Evolutionary conservation across 345 rosid species (phyloP).

Genomic region (Moricandia moricandioides): DNA sequence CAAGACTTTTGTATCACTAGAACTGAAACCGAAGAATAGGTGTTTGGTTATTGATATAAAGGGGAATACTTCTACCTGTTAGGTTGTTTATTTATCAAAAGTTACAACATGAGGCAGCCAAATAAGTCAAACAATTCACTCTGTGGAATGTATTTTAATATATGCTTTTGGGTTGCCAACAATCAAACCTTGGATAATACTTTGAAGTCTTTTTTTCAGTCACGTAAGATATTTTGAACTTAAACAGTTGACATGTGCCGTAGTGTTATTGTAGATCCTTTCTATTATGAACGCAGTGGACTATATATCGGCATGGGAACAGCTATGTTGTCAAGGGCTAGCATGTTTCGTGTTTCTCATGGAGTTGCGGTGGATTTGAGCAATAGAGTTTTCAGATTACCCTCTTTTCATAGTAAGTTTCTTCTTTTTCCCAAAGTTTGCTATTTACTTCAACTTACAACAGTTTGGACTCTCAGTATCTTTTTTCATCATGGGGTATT

Average conservation of each 20-base stretch:
- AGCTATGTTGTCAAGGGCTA: constrained; percentile 85
- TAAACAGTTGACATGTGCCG: constrained; percentile 28
- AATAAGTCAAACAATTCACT: not conserved
- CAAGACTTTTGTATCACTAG: not conserved
- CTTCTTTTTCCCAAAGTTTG: constrained; percentile 9
- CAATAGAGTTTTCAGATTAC: constrained; percentile 66
- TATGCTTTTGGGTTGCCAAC: not conserved
- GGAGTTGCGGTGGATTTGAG: constrained; percentile 91
- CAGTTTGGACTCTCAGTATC: constrained; percentile 20
- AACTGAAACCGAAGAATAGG: not conserved
- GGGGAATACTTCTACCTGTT: not conserved
- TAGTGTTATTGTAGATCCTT: constrained; percentile 62
- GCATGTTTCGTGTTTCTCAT: constrained; percentile 73
- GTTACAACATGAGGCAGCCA: constrained; percentile 1
- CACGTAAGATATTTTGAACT: not conserved
- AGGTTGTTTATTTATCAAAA: not conserved
- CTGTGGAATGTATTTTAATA: not conserved
- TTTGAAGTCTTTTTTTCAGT: not conserved
- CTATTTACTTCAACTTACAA: constrained; percentile 5
- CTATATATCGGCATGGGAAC: constrained; percentile 92
- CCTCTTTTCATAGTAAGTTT: constrained; percentile 74
- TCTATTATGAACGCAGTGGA: constrained; percentile 65
- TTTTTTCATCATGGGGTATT: constrained; percentile 8
- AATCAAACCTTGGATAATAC: not conserved
- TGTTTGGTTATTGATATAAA: not conserved